These are phyloP conservation scores for Protomyces lactucae-debilis DNA, from an alignment of 1,139 yeast species.

Conservation along the genomic window DNA sequence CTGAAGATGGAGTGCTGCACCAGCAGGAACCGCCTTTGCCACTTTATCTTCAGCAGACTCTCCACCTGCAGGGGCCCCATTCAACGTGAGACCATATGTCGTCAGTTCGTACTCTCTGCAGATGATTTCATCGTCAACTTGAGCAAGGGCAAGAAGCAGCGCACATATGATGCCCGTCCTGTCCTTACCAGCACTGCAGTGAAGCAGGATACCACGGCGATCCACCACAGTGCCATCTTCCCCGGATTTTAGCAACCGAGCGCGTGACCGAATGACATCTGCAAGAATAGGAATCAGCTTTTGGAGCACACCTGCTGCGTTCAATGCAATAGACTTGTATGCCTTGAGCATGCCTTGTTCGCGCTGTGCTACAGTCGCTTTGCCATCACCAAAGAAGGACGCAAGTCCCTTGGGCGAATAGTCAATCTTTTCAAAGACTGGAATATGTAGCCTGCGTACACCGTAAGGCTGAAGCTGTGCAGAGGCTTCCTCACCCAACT, in stretches of 20 bases:
- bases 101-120: slow-evolving; percentile 74
- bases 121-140: slow-evolving; percentile 60
- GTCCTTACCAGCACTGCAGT: slow-evolving; percentile 64
- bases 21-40: slow-evolving; percentile 26
- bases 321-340: slow-evolving; percentile 40
- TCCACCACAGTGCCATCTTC: neutral
- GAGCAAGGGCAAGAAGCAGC: slow-evolving; percentile 57
- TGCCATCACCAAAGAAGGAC: slow-evolving; percentile 44
- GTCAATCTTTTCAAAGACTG: slow-evolving; percentile 55
- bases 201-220: slow-evolving; percentile 11
- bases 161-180: slow-evolving; percentile 74
- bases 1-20: neutral
- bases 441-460: slow-evolving; percentile 47
- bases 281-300: neutral
- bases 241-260: neutral
- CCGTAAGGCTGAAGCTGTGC: neutral
- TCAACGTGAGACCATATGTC: slow-evolving; percentile 50
- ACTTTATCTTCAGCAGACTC: slow-evolving; percentile 31
- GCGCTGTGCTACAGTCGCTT: slow-evolving; percentile 41
- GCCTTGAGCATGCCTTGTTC: slow-evolving; percentile 61
- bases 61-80: neutral
- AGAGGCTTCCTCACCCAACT: neutral
- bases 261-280: neutral
- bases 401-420: slow-evolving; percentile 66
- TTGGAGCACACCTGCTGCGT: slow-evolving; percentile 16